Evolutionary conservation across 2,329 filamentous ascomycete species (phyloP).

Genomic region (Myriosclerotinia duriaeana): DNA sequence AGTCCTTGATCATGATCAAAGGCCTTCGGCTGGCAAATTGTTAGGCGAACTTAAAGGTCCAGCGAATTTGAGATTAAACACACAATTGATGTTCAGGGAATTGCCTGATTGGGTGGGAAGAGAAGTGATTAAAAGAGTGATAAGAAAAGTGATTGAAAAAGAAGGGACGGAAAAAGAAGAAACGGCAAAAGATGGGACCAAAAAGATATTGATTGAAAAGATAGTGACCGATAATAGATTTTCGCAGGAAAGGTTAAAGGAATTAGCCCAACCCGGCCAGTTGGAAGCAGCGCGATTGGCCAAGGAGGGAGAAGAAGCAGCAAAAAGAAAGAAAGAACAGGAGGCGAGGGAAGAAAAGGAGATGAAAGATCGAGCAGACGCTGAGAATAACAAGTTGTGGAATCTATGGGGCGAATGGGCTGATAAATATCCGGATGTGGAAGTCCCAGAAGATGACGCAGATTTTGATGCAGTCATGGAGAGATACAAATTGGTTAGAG

Average conservation of each 20-base stretch:
- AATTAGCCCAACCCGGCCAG: background rate
- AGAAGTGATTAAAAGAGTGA: too few relatives aligned
- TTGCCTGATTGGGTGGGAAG: slow-evolving; percentile 5
- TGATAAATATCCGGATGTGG: background rate
- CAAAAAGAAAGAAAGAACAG: background rate
- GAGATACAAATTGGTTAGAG: background rate
- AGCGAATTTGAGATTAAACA: background rate
- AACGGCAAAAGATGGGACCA: too few relatives aligned
- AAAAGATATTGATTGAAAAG: too few relatives aligned
- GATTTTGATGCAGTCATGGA: too few relatives aligned
- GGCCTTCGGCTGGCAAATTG: slow-evolving; percentile 8
- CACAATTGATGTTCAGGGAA: background rate
- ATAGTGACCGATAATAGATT: background rate
- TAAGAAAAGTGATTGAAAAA: too few relatives aligned
- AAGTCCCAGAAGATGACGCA: accelerated
- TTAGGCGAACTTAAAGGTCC: background rate
- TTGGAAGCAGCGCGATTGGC: background rate
- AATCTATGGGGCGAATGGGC: background rate
- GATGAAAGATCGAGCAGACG: too few relatives aligned
- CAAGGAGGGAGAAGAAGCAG: background rate
- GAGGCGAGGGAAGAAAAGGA: accelerated
- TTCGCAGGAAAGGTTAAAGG: background rate
- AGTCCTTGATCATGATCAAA: background rate
- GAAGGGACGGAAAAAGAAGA: too few relatives aligned
- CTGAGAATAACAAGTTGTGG: too few relatives aligned